Conservation (phyloP, 2,329 filamentous ascomycete species). For the Sphaerulina populicola region DNA sequence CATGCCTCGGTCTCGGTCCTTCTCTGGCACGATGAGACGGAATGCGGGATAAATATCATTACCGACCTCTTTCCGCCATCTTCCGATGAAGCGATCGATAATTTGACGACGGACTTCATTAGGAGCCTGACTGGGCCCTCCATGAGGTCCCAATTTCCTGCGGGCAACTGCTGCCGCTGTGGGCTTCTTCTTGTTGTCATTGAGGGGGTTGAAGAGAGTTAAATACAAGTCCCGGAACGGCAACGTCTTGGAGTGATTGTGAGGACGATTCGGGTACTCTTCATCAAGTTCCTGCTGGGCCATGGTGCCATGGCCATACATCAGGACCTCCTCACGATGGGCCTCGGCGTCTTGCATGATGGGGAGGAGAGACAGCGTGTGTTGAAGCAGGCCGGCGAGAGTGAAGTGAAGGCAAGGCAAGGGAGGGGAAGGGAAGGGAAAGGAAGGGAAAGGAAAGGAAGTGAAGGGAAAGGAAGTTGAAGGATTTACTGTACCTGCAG, state of each 20-base stretch:
- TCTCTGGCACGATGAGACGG: constrained; percentile 82
- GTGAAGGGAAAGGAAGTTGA: background rate
- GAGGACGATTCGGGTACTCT: constrained; percentile 70
- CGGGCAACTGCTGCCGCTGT: constrained; percentile 48
- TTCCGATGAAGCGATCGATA: constrained; percentile 74
- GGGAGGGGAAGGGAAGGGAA: background rate
- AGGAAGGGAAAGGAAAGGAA: no score
- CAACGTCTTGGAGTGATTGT: constrained; percentile 69
- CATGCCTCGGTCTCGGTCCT: constrained; percentile 83
- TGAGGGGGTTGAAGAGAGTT: constrained; percentile 71
- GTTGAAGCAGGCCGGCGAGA: constrained; percentile 2
- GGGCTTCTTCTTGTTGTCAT: constrained; percentile 67
- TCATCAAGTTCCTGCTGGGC: constrained; percentile 44
- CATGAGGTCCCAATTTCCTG: constrained; percentile 53
- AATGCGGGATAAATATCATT: constrained; percentile 89
- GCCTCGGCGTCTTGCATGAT: constrained; percentile 39
- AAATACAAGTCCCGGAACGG: constrained; percentile 72
- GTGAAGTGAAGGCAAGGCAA: background rate
- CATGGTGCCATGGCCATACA: constrained; percentile 41
- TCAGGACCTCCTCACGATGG: constrained; percentile 41
- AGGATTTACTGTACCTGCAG: constrained; percentile 7
- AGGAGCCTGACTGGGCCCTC: constrained; percentile 42
- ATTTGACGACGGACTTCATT: constrained; percentile 72
- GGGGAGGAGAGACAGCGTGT: background rate
- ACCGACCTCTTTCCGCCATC: constrained; percentile 83